A percentile compares a stretch with the other conserved stretches of the same genome.
phyloP scores from a whole-genome alignment of 1,139 yeast genomes.

The Entelexis paramagnoliae region DNA sequence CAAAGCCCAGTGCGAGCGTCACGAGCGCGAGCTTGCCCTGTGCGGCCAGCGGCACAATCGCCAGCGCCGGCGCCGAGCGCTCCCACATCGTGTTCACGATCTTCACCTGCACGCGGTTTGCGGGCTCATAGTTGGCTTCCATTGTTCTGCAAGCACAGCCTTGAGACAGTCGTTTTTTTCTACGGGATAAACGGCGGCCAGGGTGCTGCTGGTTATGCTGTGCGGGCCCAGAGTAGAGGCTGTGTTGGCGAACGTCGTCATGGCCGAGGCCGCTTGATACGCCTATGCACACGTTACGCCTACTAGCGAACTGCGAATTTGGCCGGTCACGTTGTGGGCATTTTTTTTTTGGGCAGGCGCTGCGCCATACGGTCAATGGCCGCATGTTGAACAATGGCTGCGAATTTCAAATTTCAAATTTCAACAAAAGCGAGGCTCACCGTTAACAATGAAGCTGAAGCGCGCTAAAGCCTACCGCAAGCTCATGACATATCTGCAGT shows the following conservation, averaged over 20 bases:
- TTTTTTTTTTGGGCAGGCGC: too few relatives aligned
- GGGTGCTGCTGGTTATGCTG: too few relatives aligned
- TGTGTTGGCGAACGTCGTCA: neutral
- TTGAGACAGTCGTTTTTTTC: too few relatives aligned
- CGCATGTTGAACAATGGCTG: neutral
- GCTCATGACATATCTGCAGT: slow-evolving; percentile 74
- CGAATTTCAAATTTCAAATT: neutral
- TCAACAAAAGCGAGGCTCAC: neutral
- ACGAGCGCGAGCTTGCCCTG: slow-evolving; percentile 20
- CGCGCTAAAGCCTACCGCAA: slow-evolving; percentile 90
- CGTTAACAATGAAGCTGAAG: slow-evolving; percentile 70
- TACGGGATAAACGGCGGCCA: too few relatives aligned
- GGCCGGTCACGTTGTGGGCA: neutral
- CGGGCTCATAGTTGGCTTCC: neutral
- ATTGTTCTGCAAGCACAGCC: neutral
- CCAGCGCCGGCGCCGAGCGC: slow-evolving; percentile 15
- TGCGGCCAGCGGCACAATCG: slow-evolving; percentile 18
- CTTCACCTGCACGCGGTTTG: slow-evolving; percentile 2
- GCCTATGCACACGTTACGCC: neutral
- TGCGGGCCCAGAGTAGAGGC: too few relatives aligned
- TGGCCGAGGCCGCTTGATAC: too few relatives aligned
- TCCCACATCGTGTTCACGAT: slow-evolving; percentile 13
- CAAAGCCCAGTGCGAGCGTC: slow-evolving; percentile 21
- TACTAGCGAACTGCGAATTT: too few relatives aligned
- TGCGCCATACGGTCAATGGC: neutral